Evolutionary conservation across 2,329 filamentous ascomycete species (phyloP).

Genomic region (Pleomassaria siparia): DNA sequence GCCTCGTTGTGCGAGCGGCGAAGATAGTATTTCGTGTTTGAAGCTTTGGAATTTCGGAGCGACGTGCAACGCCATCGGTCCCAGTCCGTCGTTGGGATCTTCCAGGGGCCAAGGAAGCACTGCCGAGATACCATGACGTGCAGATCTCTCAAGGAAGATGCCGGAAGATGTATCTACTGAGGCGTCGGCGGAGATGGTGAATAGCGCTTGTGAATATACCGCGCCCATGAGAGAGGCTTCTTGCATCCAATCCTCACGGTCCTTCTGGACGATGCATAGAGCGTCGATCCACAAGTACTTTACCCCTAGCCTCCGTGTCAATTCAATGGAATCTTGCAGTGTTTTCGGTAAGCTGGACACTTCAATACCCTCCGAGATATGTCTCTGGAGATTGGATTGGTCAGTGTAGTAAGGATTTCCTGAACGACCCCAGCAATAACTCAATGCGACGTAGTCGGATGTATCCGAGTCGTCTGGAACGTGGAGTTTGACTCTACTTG

Average conservation of each 20-base stretch:
- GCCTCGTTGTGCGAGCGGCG: conserved; percentile 4
- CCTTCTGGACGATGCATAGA: conserved; percentile 11
- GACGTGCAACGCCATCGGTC: neutral
- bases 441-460: neutral
- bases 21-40: neutral
- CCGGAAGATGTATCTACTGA: conserved; percentile 3
- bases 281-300: conserved; percentile 22
- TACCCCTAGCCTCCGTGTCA: conserved; percentile 11
- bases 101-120: conserved; percentile 3
- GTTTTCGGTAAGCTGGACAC: conserved; percentile 5
- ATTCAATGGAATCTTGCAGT: conserved; percentile 8
- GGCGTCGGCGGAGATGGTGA: conserved; percentile 6
- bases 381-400: neutral
- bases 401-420: conserved; percentile 6
- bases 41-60: neutral
- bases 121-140: neutral
- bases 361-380: conserved; percentile 2
- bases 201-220: conserved; percentile 3
- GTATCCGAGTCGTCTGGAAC: conserved; percentile 1
- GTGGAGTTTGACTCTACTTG: neutral
- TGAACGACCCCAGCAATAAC: conserved; percentile 5
- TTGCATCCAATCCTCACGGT: conserved; percentile 7
- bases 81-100: neutral
- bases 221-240: conserved; percentile 6
- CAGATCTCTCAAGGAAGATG: conserved; percentile 1